Evolutionary conservation across 2,329 filamentous ascomycete genomes (phyloP), one percentile per base, ranked within the genome.

Genomic region (Diaporthe sp.): DNA sequence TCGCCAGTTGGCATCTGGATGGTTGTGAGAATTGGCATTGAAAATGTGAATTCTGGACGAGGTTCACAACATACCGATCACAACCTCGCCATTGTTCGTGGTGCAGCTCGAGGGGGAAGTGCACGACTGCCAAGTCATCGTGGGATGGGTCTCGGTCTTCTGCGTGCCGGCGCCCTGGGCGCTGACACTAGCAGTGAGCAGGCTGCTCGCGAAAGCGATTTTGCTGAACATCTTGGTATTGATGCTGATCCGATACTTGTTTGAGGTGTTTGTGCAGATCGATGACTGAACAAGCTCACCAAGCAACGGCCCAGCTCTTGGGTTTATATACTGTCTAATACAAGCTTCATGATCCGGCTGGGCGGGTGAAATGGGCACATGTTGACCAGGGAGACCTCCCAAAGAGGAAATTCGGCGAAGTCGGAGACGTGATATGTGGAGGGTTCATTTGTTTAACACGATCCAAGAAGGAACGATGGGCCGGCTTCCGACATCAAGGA

Each of bases 1-100:
- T 72, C 89, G 86, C 89, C 89, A 91, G 83, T 91, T 91, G 77
- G 88, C 79, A 79, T 91, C 65, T 70, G 34, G 1, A 22, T 2
- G 2, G 1, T 9, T 17, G 34, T 55, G 49, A 70, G 49, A 28
- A 31, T 42, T 12, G 13, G 8, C 1, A 22, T 12, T 22, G 89
- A 77, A 91, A 82, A 49, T 88, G 86, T 9, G 3, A 1, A 2
- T 20, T 39, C 28, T 53, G 2, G 22, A 6, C 12, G 3, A 1
- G 1, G 17, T 37, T 28, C 34, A 28, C 71, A 31, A 42, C 65
- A 4, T 70, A 70, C 65, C 71, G 20, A 73, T 67, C 13, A 73
- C 71, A 20, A 91, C 84, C 68, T 87, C 86, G 42, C 87, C 88
- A 70, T 82, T 82, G 73, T 87, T 83, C 28, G 84, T 86, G 2